Percentiles rank a stretch among this genome's conserved stretches.
phyloP scores from a whole-genome alignment of 345 rosid species.

The Cardiospermum halicacabum region DNA sequence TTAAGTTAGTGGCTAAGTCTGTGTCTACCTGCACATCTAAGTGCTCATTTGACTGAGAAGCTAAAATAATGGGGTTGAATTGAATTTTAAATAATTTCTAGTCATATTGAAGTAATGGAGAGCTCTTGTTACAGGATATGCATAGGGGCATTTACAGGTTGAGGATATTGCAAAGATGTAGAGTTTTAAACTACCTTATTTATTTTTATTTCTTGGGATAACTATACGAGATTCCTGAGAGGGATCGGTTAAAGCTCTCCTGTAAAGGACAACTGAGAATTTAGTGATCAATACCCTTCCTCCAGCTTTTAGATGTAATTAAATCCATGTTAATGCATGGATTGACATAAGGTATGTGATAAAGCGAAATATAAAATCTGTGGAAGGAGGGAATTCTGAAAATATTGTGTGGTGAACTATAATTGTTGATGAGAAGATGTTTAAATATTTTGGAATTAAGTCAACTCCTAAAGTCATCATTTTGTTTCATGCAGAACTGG shows the following conservation, averaged over 20 bases:
- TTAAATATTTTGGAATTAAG: neutral
- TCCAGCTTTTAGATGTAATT: neutral
- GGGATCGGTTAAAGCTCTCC: neutral
- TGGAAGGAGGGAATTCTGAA: neutral
- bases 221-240: too few species aligned
- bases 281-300: neutral
- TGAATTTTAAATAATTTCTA: neutral
- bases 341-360: neutral
- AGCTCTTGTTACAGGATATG: neutral
- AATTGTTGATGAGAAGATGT: neutral
- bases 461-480: neutral
- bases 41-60: neutral
- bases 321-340: neutral
- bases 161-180: neutral
- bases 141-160: neutral
- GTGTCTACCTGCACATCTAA: neutral
- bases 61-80: neutral
- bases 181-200: too few species aligned
- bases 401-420: neutral
- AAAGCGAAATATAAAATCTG: neutral
- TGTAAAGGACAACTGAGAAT: neutral
- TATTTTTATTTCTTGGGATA: too few species aligned
- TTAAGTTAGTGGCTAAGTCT: neutral
- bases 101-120: neutral
- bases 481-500: neutral